phyloP scores from a whole-genome alignment of 192 early-diverging fungal species.

The Geranomyces variabilis region DNA sequence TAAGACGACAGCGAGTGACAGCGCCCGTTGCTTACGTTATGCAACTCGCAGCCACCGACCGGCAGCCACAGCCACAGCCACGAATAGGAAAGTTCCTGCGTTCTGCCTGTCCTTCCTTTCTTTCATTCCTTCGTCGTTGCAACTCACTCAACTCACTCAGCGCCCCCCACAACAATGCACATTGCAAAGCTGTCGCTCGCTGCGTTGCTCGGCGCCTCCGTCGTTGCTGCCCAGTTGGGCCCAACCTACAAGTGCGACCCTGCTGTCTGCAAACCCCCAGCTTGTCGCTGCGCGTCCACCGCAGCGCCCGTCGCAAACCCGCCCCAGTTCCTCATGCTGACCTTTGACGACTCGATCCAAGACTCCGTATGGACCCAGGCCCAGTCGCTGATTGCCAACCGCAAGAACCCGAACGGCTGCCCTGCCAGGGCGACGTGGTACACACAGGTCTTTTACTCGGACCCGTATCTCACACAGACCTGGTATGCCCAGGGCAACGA shows the following conservation, averaged over 20 bases:
- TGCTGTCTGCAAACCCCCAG: conserved; percentile 34
- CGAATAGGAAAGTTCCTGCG: too few species aligned
- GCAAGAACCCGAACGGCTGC: conserved; percentile 64
- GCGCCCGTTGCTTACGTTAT: too few species aligned
- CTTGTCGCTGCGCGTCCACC: conserved; percentile 34
- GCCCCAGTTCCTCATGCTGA: conserved; percentile 42
- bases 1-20: too few species aligned
- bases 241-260: conserved; percentile 31
- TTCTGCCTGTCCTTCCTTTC: too few species aligned
- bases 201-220: background rate
- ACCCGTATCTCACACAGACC: conserved; percentile 34
- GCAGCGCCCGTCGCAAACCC: conserved; percentile 36
- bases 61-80: too few species aligned
- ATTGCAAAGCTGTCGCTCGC: background rate
- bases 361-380: conserved; percentile 13
- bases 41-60: too few species aligned
- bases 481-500: conserved; percentile 49
- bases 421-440: conserved; percentile 63
- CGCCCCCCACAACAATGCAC: too few species aligned
- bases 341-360: conserved; percentile 35
- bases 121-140: too few species aligned
- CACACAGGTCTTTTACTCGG: conserved; percentile 57
- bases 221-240: conserved; percentile 10
- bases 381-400: conserved; percentile 23
- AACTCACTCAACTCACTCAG: too few species aligned